Evolutionary conservation across 352 stramenopile genomes (phyloP).

Genomic region (Peronosclerospora sorghi): DNA sequence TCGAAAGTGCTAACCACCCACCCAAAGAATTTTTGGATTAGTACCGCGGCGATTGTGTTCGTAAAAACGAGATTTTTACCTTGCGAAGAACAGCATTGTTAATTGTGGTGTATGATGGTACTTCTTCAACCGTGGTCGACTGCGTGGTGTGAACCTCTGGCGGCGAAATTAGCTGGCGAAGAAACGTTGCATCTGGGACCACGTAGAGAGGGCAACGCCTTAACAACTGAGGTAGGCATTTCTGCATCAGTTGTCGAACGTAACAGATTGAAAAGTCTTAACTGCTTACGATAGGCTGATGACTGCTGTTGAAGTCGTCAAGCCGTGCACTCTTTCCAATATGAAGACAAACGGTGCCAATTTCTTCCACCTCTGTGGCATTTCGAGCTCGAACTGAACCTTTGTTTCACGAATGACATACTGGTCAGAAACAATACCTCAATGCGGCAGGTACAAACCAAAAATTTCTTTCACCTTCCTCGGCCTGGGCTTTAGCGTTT

Average conservation of each 20-base stretch:
- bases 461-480: constrained; percentile 5
- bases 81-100: constrained; percentile 80
- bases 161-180: constrained; percentile 56
- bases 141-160: constrained; percentile 34
- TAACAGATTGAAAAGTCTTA: neutral
- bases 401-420: neutral
- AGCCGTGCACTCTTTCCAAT: constrained; percentile 48
- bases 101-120: constrained; percentile 59
- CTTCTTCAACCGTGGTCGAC: constrained; percentile 43
- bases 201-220: constrained; percentile 49
- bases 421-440: neutral
- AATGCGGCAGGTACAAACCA: neutral
- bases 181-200: constrained; percentile 38
- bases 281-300: constrained; percentile 26
- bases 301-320: constrained; percentile 26
- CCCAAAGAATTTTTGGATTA: constrained; percentile 3
- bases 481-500: constrained; percentile 5
- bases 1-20: constrained; percentile 56
- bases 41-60: neutral
- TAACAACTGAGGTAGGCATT: constrained; percentile 26
- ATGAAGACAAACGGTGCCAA: constrained; percentile 29
- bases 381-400: constrained; percentile 2
- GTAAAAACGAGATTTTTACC: constrained; percentile 14
- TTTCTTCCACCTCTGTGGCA: constrained; percentile 17
- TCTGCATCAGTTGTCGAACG: constrained; percentile 3